A percentile compares a stretch with the other conserved stretches of the same genome.
These are phyloP conservation scores for Elaeis oleifera DNA, from an alignment of 202 grass and related monocot genomes.

Conservation along the genomic window DNA sequence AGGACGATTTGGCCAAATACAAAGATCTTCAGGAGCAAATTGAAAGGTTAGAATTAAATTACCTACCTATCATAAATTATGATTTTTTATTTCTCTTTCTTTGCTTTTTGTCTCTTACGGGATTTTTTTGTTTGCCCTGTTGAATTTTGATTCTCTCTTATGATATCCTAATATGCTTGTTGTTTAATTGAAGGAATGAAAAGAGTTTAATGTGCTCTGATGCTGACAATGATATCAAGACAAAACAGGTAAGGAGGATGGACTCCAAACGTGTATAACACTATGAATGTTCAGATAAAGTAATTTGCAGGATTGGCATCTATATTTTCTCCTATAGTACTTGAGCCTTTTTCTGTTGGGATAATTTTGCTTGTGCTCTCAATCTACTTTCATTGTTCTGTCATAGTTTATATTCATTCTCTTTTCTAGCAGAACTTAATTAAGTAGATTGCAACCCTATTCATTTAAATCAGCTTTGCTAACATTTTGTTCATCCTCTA, in stretches of 20 bases:
- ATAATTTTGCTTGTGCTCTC: too few relatives aligned
- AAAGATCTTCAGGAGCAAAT: conserved; percentile 79
- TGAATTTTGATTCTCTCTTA: conserved; percentile 12
- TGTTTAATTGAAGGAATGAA: conserved; percentile 45
- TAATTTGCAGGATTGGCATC: too few relatives aligned
- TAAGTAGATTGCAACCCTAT: too few relatives aligned
- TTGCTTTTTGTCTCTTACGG: not conserved
- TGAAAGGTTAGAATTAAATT: conserved; percentile 48
- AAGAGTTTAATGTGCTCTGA: conserved; percentile 44
- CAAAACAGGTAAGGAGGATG: conserved; percentile 52
- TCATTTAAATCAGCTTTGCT: too few relatives aligned
- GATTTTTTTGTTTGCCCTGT: not conserved
- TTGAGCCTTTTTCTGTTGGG: too few relatives aligned
- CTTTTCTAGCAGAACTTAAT: too few relatives aligned
- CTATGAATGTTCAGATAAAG: too few relatives aligned
- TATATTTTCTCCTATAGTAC: too few relatives aligned
- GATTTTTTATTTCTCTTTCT: conserved; percentile 10
- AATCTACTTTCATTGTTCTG: too few relatives aligned
- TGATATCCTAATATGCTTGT: conserved; percentile 35
- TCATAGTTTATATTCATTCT: too few relatives aligned
- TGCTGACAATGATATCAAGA: conserved; percentile 44
- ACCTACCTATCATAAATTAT: conserved; percentile 15
- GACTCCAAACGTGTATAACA: too few relatives aligned
- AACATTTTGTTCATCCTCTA: too few relatives aligned
- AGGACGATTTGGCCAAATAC: conserved; percentile 58